Conservation (phyloP, 495 filamentous ascomycete genomes). For the Hyphodiscus hymeniophilus region DNA sequence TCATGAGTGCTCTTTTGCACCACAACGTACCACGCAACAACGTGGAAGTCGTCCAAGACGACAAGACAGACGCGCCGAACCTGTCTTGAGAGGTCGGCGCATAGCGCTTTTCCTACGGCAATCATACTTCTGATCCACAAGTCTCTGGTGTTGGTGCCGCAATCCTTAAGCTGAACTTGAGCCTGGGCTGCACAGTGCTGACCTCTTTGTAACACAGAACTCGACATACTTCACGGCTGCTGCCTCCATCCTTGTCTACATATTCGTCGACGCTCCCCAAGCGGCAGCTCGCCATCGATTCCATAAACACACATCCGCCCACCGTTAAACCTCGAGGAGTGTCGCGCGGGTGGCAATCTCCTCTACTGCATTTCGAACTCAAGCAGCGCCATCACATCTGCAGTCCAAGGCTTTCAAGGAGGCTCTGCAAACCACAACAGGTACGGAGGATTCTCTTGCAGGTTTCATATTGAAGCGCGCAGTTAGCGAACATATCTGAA, state of each 20-base stretch:
- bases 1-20: neutral
- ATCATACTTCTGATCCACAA: neutral
- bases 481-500: constrained; percentile 2
- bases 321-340: neutral
- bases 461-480: neutral
- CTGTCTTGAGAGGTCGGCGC: constrained; percentile 1
- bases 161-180: neutral
- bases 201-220: constrained; percentile 16
- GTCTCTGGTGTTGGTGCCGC: neutral
- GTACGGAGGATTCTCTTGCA: neutral
- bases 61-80: neutral
- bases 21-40: constrained; percentile 7
- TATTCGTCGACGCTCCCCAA: constrained; percentile 12
- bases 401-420: constrained; percentile 3
- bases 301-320: constrained; percentile 1
- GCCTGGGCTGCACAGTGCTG: constrained; percentile 9
- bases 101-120: neutral
- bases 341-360: no score
- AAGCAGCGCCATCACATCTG: constrained; percentile 1
- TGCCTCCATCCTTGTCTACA: constrained; percentile 13
- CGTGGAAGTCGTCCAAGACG: constrained; percentile 3
- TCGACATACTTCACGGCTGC: constrained; percentile 9
- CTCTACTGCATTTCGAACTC: neutral
- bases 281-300: constrained; percentile 12
- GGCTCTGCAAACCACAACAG: constrained; percentile 1